Percentiles rank a stretch among this genome's conserved stretches.
These are phyloP conservation scores for Alternaria atra DNA, from an alignment of 2,329 filamentous ascomycete species.

Conservation along the genomic window DNA sequence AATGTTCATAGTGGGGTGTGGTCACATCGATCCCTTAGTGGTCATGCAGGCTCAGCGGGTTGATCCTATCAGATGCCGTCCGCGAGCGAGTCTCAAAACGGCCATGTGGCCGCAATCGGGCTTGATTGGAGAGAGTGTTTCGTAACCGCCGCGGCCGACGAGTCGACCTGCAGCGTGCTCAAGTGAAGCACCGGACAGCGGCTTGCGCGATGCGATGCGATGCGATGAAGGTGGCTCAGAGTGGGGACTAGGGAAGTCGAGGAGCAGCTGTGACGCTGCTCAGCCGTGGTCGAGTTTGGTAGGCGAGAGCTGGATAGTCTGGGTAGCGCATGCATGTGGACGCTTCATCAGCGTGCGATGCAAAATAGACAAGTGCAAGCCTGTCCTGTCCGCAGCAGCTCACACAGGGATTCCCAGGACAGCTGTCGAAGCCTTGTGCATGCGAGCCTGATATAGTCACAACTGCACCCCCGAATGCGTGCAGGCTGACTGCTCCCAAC, in stretches of 20 bases:
- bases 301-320: background rate
- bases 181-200: constrained; percentile 19
- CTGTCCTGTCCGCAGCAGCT: background rate
- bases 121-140: constrained; percentile 45
- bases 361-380: background rate
- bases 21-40: constrained; percentile 12
- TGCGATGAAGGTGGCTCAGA: constrained; percentile 24
- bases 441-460: constrained; percentile 22
- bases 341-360: background rate
- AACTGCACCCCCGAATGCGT: constrained; percentile 11
- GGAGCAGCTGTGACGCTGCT: constrained; percentile 11
- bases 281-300: constrained; percentile 3
- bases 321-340: background rate
- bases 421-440: constrained; percentile 11
- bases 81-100: constrained; percentile 31
- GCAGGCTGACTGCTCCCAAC: constrained; percentile 12
- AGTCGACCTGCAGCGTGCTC: constrained; percentile 26
- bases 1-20: constrained; percentile 22
- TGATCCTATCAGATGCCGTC: constrained; percentile 32
- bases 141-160: constrained; percentile 36
- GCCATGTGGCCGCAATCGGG: constrained; percentile 21
- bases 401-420: constrained; percentile 11
- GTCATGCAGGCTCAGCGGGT: constrained; percentile 8
- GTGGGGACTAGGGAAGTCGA: constrained; percentile 6
- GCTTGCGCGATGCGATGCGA: constrained; percentile 35